phyloP scores from a whole-genome alignment of 495 filamentous ascomycete species.

The Trypethelium eluteriae region DNA sequence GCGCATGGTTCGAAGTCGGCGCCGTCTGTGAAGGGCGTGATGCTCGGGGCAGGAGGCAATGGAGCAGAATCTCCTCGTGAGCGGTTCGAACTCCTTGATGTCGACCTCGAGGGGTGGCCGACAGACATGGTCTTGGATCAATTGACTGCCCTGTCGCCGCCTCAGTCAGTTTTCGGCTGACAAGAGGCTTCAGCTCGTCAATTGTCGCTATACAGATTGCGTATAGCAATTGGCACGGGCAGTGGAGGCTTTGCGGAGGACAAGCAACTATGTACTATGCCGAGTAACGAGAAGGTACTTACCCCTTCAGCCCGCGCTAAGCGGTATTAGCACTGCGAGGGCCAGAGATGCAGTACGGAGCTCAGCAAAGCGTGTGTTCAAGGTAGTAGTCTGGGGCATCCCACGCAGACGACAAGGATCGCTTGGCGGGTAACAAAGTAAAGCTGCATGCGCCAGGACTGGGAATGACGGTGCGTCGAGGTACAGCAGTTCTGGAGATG shows the following conservation, averaged over 20 bases:
- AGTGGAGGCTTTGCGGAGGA: neutral
- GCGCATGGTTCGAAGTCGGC: slow-evolving; percentile 73
- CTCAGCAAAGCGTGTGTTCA: slow-evolving; percentile 6
- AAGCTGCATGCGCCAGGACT: slow-evolving; percentile 29
- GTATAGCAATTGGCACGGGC: slow-evolving; percentile 9
- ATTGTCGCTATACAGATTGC: slow-evolving; percentile 1
- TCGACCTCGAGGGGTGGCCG: slow-evolving; percentile 41
- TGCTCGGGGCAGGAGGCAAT: slow-evolving; percentile 42
- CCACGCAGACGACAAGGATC: slow-evolving; percentile 28
- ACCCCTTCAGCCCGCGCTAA: slow-evolving; percentile 26
- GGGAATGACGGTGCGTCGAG: slow-evolving; percentile 18
- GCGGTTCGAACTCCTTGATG: slow-evolving; percentile 45
- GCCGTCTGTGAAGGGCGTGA: slow-evolving; percentile 47
- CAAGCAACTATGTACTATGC: slow-evolving; percentile 1
- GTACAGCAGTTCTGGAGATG: slow-evolving; percentile 16
- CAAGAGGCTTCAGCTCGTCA: slow-evolving; percentile 6
- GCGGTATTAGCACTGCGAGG: neutral
- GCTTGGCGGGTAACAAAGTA: slow-evolving; percentile 18
- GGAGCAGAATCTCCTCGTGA: slow-evolving; percentile 37
- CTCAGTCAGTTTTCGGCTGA: slow-evolving; percentile 5
- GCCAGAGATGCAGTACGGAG: slow-evolving; percentile 4
- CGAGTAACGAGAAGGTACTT: neutral
- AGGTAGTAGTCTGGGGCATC: slow-evolving; percentile 25
- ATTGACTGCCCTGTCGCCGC: slow-evolving; percentile 2
- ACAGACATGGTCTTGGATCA: slow-evolving; percentile 37